These are phyloP conservation scores for Irpex lacteus DNA, from an alignment of 1,284 basidiomycete species.

Conservation along the genomic window DNA sequence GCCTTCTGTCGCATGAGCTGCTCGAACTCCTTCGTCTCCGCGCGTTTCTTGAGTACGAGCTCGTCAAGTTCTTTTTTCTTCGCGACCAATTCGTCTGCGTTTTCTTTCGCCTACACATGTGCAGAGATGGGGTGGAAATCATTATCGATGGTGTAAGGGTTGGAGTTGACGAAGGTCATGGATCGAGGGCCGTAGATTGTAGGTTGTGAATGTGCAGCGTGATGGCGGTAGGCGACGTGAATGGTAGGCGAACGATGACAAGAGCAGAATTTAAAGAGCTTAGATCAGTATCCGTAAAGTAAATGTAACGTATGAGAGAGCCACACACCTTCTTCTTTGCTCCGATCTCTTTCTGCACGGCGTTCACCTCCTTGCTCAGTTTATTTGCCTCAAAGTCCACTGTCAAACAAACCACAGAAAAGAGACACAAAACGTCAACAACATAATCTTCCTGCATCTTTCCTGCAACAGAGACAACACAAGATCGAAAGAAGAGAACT, in stretches of 20 bases:
- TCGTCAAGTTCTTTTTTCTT: slow-evolving; percentile 80
- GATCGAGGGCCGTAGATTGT: too few species aligned
- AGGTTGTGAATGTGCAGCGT: too few species aligned
- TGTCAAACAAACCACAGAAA: slow-evolving; percentile 24
- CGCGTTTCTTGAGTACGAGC: slow-evolving; percentile 75
- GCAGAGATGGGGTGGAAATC: too few species aligned
- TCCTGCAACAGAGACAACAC: too few species aligned
- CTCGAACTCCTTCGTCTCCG: slow-evolving; percentile 78
- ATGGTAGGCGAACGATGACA: too few species aligned
- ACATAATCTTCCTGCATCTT: too few species aligned
- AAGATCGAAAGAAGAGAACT: slow-evolving; percentile 31
- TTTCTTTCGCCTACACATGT: slow-evolving; percentile 74
- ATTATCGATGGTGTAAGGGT: too few species aligned
- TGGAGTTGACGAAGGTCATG: too few species aligned
- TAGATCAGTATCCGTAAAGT: too few species aligned
- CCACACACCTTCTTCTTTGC: slow-evolving; percentile 84
- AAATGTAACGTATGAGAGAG: background rate
- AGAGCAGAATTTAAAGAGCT: too few species aligned
- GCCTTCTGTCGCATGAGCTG: slow-evolving; percentile 78
- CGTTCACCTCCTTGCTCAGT: slow-evolving; percentile 83
- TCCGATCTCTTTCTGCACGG: slow-evolving; percentile 91
- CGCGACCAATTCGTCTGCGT: slow-evolving; percentile 83
- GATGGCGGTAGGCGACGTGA: too few species aligned
- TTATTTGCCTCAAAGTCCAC: slow-evolving; percentile 85
- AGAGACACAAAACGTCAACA: background rate